These are phyloP conservation scores for Solanum habrochaites DNA, from an alignment of 257 asterid genomes.

Conservation along the genomic window DNA sequence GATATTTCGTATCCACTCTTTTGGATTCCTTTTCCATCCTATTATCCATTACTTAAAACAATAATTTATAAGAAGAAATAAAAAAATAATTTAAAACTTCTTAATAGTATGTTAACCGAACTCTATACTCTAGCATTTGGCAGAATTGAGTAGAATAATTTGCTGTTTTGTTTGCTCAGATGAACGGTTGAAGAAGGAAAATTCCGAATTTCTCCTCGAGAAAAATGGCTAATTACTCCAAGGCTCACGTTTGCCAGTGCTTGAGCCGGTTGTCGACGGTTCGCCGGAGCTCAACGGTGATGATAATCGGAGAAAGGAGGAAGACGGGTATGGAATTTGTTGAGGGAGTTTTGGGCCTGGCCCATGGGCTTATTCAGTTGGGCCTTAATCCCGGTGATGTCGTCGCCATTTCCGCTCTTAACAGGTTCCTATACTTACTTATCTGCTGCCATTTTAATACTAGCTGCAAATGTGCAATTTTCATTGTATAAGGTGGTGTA, in stretches of 20 bases:
- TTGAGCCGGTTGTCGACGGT: slow-evolving; percentile 46
- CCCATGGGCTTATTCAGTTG: slow-evolving; percentile 44
- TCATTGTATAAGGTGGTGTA: not conserved
- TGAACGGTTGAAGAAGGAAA: not conserved
- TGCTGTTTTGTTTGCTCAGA: not conserved
- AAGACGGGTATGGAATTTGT: slow-evolving; percentile 76
- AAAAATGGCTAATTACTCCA: slow-evolving; percentile 42
- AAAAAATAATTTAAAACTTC: not conserved
- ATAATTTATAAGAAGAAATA: not conserved
- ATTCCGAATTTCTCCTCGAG: not conserved
- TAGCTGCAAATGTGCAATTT: not conserved
- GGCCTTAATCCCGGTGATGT: slow-evolving; percentile 77
- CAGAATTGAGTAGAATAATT: too few relatives aligned
- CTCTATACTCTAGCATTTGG: not conserved
- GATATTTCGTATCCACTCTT: not conserved
- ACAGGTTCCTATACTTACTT: slow-evolving; percentile 33
- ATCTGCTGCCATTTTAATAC: not conserved
- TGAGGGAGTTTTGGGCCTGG: slow-evolving; percentile 41
- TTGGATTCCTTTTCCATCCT: not conserved
- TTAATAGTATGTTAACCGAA: not conserved
- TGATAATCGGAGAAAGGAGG: slow-evolving; percentile 28
- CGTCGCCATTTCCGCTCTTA: slow-evolving; percentile 74
- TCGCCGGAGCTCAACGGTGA: slow-evolving; percentile 44
- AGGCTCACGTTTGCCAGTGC: slow-evolving; percentile 87
- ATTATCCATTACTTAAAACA: not conserved